Percentiles rank a stretch among this genome's conserved stretches.
Evolutionary conservation across 2,329 filamentous ascomycete species (phyloP).

Genomic region (Penicillium sp.): DNA sequence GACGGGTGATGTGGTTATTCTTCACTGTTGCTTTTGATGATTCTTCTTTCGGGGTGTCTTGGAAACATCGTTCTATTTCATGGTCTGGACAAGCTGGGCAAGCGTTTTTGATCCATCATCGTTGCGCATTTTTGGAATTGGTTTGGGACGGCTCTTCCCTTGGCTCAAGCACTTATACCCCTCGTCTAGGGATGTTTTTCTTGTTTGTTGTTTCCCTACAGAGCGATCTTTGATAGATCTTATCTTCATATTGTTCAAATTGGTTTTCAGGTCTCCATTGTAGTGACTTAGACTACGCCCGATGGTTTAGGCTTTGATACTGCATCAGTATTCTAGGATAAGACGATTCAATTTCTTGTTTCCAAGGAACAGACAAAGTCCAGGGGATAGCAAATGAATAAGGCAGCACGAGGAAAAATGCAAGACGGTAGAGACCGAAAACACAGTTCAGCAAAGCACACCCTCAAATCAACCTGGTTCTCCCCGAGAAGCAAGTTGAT

Average conservation of each 20-base stretch:
- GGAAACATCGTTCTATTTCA: background rate
- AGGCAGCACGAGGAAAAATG: constrained; percentile 6
- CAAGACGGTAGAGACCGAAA: constrained; percentile 21
- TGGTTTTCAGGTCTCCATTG: background rate
- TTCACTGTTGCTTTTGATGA: background rate
- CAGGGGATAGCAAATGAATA: constrained; percentile 1
- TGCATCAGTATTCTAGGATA: background rate
- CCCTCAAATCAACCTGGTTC: constrained; percentile 14
- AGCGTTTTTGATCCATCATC: background rate
- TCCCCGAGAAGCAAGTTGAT: constrained; percentile 10
- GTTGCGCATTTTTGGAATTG: constrained; percentile 18
- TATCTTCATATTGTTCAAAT: constrained; percentile 2
- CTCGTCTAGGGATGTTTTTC: constrained; percentile 2
- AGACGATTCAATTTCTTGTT: constrained; percentile 14
- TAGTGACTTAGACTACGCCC: background rate
- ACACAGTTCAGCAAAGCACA: constrained; percentile 10
- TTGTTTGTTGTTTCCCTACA: constrained; percentile 2
- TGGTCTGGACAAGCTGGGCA: background rate
- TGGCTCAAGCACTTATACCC: constrained; percentile 3
- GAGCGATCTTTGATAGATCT: constrained; percentile 22
- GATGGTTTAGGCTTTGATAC: too few species aligned
- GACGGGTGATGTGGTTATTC: background rate
- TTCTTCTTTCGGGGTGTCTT: constrained; percentile 1
- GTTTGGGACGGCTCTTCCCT: background rate
- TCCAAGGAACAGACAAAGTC: constrained; percentile 9